A percentile compares a stretch with the other conserved stretches of the same genome.
phyloP scores from a whole-genome alignment of 805 yeast species.

The Pichia cephalocereana region DNA sequence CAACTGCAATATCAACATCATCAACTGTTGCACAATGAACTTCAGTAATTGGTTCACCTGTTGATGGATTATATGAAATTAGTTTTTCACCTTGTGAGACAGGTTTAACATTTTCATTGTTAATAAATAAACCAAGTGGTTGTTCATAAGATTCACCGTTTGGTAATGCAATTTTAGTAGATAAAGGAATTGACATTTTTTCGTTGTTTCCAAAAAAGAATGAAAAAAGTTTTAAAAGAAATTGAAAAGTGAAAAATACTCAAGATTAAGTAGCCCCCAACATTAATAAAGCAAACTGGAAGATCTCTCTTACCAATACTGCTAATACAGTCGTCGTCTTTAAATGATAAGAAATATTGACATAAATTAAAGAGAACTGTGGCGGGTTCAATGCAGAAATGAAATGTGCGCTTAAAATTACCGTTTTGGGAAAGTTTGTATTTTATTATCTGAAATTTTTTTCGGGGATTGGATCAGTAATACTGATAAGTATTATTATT shows the following conservation, averaged over 20 bases:
- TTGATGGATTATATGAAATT: slow-evolving; percentile 41
- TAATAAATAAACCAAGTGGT: slow-evolving; percentile 56
- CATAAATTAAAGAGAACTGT: too few relatives aligned
- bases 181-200: neutral
- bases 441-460: too few relatives aligned
- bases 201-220: neutral
- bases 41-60: slow-evolving; percentile 36
- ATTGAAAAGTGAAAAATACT: neutral
- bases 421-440: too few relatives aligned
- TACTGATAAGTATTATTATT: too few relatives aligned
- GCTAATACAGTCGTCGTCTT: too few relatives aligned
- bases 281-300: too few relatives aligned
- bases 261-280: too few relatives aligned
- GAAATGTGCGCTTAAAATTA: too few relatives aligned
- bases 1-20: slow-evolving; percentile 44
- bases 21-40: slow-evolving; percentile 38
- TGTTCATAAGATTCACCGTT: slow-evolving; percentile 41
- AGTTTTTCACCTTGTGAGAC: slow-evolving; percentile 26
- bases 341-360: too few relatives aligned
- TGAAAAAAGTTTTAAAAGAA: neutral
- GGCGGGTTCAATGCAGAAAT: too few relatives aligned
- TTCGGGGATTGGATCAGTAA: too few relatives aligned
- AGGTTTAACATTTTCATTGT: slow-evolving; percentile 38
- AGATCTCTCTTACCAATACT: too few relatives aligned
- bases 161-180: slow-evolving; percentile 27